These are phyloP conservation scores for Luzula sylvatica DNA, from an alignment of 176 grass and related monocot genomes.

Conservation along the genomic window DNA sequence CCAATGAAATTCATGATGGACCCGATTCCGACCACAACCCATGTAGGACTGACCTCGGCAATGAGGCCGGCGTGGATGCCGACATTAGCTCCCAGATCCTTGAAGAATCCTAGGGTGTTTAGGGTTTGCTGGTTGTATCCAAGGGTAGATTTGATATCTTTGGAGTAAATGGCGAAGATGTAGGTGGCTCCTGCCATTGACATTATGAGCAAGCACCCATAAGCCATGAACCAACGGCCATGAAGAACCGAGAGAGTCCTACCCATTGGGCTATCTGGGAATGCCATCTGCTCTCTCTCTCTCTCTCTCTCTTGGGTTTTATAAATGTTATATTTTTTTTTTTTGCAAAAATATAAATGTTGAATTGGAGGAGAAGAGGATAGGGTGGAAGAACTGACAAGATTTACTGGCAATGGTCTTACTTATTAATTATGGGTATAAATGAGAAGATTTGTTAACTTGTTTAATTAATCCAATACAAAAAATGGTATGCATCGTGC, in stretches of 20 bases:
- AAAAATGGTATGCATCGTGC: too few relatives aligned
- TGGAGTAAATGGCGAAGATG: conserved; percentile 71
- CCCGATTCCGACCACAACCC: conserved; percentile 37
- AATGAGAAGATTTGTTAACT: too few relatives aligned
- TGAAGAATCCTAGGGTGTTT: conserved; percentile 77
- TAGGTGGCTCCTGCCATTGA: conserved; percentile 27
- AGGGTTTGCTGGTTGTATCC: conserved; percentile 76
- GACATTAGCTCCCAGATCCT: conserved; percentile 65
- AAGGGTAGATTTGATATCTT: conserved; percentile 52
- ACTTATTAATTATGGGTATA: too few relatives aligned
- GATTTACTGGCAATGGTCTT: too few relatives aligned
- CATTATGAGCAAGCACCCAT: conserved; percentile 49
- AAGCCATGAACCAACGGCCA: conserved; percentile 77
- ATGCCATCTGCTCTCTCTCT: not conserved
- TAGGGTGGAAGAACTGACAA: too few relatives aligned
- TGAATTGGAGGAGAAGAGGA: too few relatives aligned
- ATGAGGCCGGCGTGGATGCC: conserved; percentile 55
- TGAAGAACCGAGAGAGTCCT: conserved; percentile 28
- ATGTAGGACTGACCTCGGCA: conserved; percentile 51
- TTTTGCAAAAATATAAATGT: too few relatives aligned
- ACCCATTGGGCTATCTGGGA: not conserved
- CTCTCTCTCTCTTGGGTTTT: too few relatives aligned
- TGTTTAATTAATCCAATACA: too few relatives aligned
- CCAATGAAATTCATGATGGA: conserved; percentile 62
- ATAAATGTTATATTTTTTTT: too few relatives aligned